Evolutionary conservation across 768 basidiomycete genomes (phyloP).

Genomic region (Naganishia randhawae): DNA sequence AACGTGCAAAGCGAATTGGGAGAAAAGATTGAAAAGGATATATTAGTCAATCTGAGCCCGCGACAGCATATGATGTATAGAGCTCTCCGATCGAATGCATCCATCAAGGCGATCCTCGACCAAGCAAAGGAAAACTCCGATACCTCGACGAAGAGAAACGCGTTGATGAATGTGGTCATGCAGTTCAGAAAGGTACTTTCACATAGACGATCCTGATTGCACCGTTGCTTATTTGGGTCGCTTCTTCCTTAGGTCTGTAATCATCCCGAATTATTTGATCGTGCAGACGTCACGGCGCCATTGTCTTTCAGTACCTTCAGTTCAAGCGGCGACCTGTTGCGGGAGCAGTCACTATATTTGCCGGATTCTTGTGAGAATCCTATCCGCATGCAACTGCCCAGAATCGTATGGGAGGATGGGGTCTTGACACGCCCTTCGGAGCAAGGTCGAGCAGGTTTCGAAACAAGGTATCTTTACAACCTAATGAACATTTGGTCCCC

Average conservation of each 20-base stretch:
- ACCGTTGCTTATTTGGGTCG: neutral
- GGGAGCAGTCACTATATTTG: slow-evolving; percentile 78
- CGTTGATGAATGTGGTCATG: slow-evolving; percentile 99
- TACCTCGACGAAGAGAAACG: slow-evolving; percentile 84
- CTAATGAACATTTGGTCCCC: slow-evolving; percentile 88
- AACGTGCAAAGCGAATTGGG: slow-evolving; percentile 99
- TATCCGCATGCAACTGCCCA: slow-evolving; percentile 73
- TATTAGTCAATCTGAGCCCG: slow-evolving; percentile 89
- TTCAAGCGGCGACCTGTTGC: slow-evolving; percentile 70
- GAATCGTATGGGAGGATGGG: slow-evolving; percentile 71
- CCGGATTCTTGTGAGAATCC: slow-evolving; percentile 85
- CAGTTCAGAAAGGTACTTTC: slow-evolving; percentile 85
- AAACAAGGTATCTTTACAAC: slow-evolving; percentile 60
- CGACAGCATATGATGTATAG: slow-evolving; percentile 87
- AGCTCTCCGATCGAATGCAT: slow-evolving; percentile 84
- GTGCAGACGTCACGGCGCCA: slow-evolving; percentile 90
- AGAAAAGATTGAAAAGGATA: slow-evolving; percentile 98
- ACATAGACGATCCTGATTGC: slow-evolving; percentile 20
- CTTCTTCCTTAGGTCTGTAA: slow-evolving; percentile 73
- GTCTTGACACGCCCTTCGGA: slow-evolving; percentile 67
- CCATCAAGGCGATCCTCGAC: slow-evolving; percentile 85
- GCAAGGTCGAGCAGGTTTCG: slow-evolving; percentile 55
- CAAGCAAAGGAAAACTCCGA: slow-evolving; percentile 81
- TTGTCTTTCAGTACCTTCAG: slow-evolving; percentile 83
- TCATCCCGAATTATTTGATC: slow-evolving; percentile 95